Evolutionary conservation across 805 yeast genomes (phyloP), one percentile per base, ranked within the genome.

Genomic region (Cyberlindnera veronae): DNA sequence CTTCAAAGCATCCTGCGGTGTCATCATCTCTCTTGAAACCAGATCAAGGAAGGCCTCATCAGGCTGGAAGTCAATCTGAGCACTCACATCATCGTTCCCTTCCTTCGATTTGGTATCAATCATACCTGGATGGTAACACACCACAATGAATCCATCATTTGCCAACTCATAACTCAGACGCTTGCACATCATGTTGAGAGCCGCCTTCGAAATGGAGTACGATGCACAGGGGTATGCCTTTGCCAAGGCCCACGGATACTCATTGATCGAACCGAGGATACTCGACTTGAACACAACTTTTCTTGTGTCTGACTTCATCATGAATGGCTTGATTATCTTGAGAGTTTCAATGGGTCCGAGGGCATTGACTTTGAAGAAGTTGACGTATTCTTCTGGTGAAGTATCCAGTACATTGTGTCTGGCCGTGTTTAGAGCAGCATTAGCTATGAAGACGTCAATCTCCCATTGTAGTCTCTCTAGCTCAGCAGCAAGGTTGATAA

Each of bases 181-280:
- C 32, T 50, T 59, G 20, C 54, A 51, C 11, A 57, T 15, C 39
- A 49, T 49, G 50, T 65, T 66, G 16, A 64, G 36, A 1, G 66
- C 67, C 3, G 67, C 63, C 44, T 69, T 68, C 6, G 72, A 66
- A 6, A 56, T 54, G 13, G 62, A 63, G 42, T 67, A 67, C 5
- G 62, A 57, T 6, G 61, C 44, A 47, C 56, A 46, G 14, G 56
- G 55, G 29, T 41, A 45, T 0, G 49, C 45, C 6, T 37, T 28
- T 6, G 46, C 38, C 20, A 45, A 15, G n/a, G 44, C 49, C 20
- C 29, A 21, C 3, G 52, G 54, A 26, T 42, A 50, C 4, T 41
- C 49, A 7, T 52, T 54, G 28, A 57, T 46, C 5, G 66, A 60
- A 2, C 61, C 68, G 22, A 54, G 50, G 5, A 48, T 26, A 31